phyloP scores from a whole-genome alignment of 106 monocot species.

The Dioscorea dumetorum region DNA sequence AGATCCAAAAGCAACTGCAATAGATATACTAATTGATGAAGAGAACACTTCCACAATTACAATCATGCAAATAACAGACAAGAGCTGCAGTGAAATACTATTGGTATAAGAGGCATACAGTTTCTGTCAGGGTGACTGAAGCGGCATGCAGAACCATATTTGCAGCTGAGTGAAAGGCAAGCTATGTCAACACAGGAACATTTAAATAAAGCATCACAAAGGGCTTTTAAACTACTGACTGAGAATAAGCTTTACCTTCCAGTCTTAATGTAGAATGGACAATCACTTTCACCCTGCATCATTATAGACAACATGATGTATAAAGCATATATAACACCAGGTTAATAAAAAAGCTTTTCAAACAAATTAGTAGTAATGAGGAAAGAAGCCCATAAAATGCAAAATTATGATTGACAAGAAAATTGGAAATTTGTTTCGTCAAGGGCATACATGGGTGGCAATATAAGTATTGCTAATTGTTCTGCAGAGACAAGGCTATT shows the following conservation, averaged over 20 bases:
- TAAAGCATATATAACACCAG: no score
- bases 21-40: slow-evolving; percentile 42
- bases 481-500: no score
- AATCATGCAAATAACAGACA: neutral
- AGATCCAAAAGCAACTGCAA: slow-evolving; percentile 21
- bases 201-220: neutral
- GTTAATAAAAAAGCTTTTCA: no score
- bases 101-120: slow-evolving; percentile 26
- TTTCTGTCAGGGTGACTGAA: slow-evolving; percentile 86
- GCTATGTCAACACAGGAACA: neutral
- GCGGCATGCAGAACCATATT: slow-evolving; percentile 75
- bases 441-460: no score
- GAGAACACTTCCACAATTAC: slow-evolving; percentile 1
- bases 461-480: no score
- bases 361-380: no score
- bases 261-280: slow-evolving; percentile 94
- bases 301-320: neutral
- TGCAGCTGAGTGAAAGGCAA: slow-evolving; percentile 60
- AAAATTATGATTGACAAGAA: no score
- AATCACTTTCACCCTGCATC: slow-evolving; percentile 80
- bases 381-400: no score
- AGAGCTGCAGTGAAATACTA: neutral
- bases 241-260: slow-evolving; percentile 53
- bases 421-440: no score
- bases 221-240: neutral